Percentiles rank a stretch among this genome's conserved stretches.
Evolutionary conservation across 441 rosid species (phyloP).

Genomic region (Melastoma candidum): DNA sequence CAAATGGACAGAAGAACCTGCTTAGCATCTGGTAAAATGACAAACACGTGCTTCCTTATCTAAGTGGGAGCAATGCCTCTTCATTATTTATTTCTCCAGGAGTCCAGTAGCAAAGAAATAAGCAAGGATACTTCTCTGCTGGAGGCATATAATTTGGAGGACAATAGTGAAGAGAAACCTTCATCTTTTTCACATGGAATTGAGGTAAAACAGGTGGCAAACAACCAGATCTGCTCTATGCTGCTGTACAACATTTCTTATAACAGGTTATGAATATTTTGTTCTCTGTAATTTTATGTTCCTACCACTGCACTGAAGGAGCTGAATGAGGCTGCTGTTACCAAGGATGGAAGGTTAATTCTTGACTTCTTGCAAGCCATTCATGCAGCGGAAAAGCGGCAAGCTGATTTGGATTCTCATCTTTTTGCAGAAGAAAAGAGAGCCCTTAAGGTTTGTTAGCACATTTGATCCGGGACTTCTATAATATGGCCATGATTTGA

Average conservation of each 20-base stretch:
- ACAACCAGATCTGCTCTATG: constrained; percentile 11
- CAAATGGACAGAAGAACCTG: background rate
- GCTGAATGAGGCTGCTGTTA: constrained; percentile 37
- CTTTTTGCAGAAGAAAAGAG: constrained; percentile 60
- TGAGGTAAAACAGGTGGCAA: constrained; percentile 37
- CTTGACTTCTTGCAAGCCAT: constrained; percentile 80
- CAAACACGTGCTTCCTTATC: background rate
- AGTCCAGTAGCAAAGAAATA: constrained; percentile 20
- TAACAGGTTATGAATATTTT: constrained; percentile 8
- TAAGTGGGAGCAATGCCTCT: constrained; percentile 6
- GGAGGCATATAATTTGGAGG: constrained; percentile 61
- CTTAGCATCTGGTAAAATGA: background rate
- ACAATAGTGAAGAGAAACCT: constrained; percentile 24
- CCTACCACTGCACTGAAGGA: constrained; percentile 40
- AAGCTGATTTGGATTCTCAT: constrained; percentile 77
- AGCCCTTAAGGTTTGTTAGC: constrained; percentile 54
- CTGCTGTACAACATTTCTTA: constrained; percentile 10
- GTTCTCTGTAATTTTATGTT: constrained; percentile 37
- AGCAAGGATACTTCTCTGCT: constrained; percentile 51
- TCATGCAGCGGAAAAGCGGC: constrained; percentile 82
- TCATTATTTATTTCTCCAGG: constrained; percentile 28
- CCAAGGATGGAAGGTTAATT: constrained; percentile 68
- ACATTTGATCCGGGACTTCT: background rate
- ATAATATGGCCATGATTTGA: background rate
- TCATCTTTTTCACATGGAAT: constrained; percentile 18